Evolutionary conservation across 768 basidiomycete genomes (phyloP).

Genomic region (Cytidiella melzeri): DNA sequence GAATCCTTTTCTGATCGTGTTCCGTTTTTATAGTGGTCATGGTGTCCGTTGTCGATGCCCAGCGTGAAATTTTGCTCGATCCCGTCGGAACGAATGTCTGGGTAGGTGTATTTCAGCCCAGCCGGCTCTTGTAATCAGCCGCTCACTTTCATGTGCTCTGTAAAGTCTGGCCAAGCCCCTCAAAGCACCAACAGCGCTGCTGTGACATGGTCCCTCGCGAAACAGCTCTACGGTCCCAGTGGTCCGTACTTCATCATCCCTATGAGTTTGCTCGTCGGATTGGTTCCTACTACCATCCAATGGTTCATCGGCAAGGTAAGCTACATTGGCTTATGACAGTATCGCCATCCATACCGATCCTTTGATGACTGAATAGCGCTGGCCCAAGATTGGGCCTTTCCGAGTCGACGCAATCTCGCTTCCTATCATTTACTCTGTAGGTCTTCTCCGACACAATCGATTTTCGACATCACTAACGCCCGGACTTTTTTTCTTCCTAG

Average conservation of each 20-base stretch:
- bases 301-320: constrained; percentile 48
- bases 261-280: constrained; percentile 46
- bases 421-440: constrained; percentile 48
- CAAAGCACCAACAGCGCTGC: constrained; percentile 53
- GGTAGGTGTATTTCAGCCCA: constrained; percentile 20
- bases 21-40: constrained; percentile 36
- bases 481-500: no score
- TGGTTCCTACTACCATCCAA: constrained; percentile 45
- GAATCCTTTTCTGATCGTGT: no score
- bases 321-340: background rate
- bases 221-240: constrained; percentile 45
- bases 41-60: constrained; percentile 45
- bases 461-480: no score
- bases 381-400: constrained; percentile 49
- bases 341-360: no score
- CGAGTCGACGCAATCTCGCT: constrained; percentile 44
- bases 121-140: background rate
- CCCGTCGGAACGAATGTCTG: constrained; percentile 57
- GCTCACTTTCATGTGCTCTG: constrained; percentile 8
- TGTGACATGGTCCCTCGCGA: constrained; percentile 60
- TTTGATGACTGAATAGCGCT: constrained; percentile 39
- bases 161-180: constrained; percentile 34
- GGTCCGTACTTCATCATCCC: constrained; percentile 56
- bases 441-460: no score
- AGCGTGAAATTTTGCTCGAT: constrained; percentile 46